These are phyloP conservation scores for Lachnellula arida DNA, from an alignment of 2,329 filamentous ascomycete genomes.

Conservation along the genomic window DNA sequence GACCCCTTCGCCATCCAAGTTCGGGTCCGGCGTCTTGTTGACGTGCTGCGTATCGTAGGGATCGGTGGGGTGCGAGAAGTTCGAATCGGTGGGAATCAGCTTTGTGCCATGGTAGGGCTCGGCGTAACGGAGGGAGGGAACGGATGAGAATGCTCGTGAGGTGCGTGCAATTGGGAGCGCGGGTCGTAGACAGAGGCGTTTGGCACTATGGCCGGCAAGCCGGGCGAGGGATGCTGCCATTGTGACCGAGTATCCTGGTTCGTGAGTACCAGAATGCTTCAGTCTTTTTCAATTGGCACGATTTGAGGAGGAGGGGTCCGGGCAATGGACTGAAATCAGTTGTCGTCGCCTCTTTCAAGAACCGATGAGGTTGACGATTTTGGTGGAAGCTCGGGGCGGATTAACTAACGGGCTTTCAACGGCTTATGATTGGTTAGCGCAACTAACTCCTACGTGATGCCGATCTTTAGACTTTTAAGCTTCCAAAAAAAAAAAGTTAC, in stretches of 20 bases:
- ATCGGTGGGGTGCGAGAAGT: constrained; percentile 52
- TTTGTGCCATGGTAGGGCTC: constrained; percentile 48
- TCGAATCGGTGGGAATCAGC: constrained; percentile 54
- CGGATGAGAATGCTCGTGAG: constrained; percentile 61
- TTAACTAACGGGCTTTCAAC: not conserved
- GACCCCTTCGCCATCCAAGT: constrained; percentile 39
- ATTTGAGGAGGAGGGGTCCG: constrained; percentile 13
- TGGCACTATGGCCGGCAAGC: constrained; percentile 66
- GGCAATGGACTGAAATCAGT: not conserved
- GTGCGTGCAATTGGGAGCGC: constrained; percentile 32
- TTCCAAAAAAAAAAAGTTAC: constrained; percentile 13
- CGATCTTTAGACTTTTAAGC: not conserved
- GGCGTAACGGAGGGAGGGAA: constrained; percentile 58
- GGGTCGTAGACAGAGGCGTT: constrained; percentile 55
- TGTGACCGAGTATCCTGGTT: constrained; percentile 32
- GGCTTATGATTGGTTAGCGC: constrained; percentile 1
- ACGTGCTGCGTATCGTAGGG: constrained; percentile 40
- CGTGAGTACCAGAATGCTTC: constrained; percentile 22
- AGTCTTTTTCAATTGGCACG: constrained; percentile 14
- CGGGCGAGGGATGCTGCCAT: constrained; percentile 72
- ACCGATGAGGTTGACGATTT: constrained; percentile 23
- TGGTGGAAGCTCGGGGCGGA: constrained; percentile 1
- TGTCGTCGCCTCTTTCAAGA: constrained; percentile 10
- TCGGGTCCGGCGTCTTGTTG: constrained; percentile 33
- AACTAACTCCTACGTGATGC: not conserved